Conservation (phyloP, 2,329 filamentous ascomycete genomes). For the Helotiales sp. region DNA sequence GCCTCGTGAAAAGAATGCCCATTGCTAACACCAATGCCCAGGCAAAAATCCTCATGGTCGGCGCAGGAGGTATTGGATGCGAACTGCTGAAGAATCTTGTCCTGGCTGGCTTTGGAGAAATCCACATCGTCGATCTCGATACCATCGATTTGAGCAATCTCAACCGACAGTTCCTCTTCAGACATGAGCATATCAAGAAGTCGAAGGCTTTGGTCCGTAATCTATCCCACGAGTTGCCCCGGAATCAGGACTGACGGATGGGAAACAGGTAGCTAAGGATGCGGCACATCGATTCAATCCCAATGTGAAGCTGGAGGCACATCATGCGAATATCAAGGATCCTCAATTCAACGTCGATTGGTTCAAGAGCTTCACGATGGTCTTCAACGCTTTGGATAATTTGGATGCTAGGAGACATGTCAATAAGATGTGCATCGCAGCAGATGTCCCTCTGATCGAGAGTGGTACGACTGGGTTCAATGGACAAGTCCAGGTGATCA, state of each 20-base stretch:
- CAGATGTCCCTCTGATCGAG: constrained; percentile 87
- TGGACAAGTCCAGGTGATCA: constrained; percentile 95
- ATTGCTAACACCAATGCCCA: constrained; percentile 45
- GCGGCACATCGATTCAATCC: constrained; percentile 90
- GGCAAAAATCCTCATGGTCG: constrained; percentile 89
- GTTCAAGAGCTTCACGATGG: constrained; percentile 80
- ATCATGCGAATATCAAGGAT: constrained; percentile 96
- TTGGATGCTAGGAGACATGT: constrained; percentile 91
- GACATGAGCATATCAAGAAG: constrained; percentile 97
- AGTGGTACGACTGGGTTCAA: constrained; percentile 98
- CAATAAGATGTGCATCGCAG: constrained; percentile 94
- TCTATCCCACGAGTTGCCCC: background rate
- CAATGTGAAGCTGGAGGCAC: constrained; percentile 78
- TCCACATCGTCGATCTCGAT: constrained; percentile 94
- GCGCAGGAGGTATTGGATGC: constrained; percentile 95
- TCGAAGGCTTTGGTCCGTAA: constrained; percentile 80
- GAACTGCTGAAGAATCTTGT: constrained; percentile 97
- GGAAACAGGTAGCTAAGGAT: constrained; percentile 79
- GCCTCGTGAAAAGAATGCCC: constrained; percentile 10
- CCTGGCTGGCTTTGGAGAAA: constrained; percentile 85
- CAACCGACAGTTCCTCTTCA: constrained; percentile 96
- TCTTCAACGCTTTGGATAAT: constrained; percentile 98
- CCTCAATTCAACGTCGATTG: constrained; percentile 80
- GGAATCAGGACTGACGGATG: constrained; percentile 12
- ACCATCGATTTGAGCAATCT: constrained; percentile 98